A percentile compares a stretch with the other conserved stretches of the same genome.
Conservation (phyloP, 2,329 filamentous ascomycete species). For the Alternaria brassicae region DNA sequence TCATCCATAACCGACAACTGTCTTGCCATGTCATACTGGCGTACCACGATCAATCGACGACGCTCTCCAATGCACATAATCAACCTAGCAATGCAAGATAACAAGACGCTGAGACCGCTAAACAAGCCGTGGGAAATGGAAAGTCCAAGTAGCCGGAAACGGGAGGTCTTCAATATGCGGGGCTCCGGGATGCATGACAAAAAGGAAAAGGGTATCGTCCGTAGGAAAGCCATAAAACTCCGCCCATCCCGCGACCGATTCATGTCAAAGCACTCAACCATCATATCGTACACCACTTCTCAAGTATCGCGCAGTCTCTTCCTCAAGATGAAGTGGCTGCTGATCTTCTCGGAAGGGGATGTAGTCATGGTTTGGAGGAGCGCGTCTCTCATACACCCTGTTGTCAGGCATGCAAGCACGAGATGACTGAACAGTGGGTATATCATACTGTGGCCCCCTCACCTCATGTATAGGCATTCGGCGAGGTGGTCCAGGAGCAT, state of each 20-base stretch:
- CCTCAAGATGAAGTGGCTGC: conserved; percentile 15
- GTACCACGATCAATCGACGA: neutral
- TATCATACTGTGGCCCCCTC: conserved; percentile 30
- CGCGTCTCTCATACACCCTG: conserved; percentile 21
- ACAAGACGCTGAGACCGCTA: neutral
- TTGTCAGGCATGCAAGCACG: conserved; percentile 22
- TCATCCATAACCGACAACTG: neutral
- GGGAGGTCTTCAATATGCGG: conserved; percentile 9
- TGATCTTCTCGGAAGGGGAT: conserved; percentile 18
- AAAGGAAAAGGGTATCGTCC: conserved; percentile 38
- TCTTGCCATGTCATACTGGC: neutral
- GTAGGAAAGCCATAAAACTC: conserved; percentile 25
- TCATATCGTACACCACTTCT: conserved; percentile 24
- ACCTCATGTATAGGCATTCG: conserved; percentile 21
- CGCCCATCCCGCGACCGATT: conserved; percentile 12
- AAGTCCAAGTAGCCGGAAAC: conserved; percentile 2
- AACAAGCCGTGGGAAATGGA: neutral
- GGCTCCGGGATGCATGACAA: conserved; percentile 12
- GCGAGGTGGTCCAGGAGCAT: conserved; percentile 22
- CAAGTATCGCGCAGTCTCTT: conserved; percentile 15
- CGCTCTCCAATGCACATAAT: neutral
- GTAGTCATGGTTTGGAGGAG: conserved; percentile 19
- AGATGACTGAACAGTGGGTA: conserved; percentile 12
- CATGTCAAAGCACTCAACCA: conserved; percentile 20
- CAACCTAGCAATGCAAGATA: conserved; percentile 1